Percentiles rank a stretch among this genome's conserved stretches.
Evolutionary conservation across 371 early-diverging fungal genomes (phyloP).

Genomic region (Choanephora cucurbitarum): DNA sequence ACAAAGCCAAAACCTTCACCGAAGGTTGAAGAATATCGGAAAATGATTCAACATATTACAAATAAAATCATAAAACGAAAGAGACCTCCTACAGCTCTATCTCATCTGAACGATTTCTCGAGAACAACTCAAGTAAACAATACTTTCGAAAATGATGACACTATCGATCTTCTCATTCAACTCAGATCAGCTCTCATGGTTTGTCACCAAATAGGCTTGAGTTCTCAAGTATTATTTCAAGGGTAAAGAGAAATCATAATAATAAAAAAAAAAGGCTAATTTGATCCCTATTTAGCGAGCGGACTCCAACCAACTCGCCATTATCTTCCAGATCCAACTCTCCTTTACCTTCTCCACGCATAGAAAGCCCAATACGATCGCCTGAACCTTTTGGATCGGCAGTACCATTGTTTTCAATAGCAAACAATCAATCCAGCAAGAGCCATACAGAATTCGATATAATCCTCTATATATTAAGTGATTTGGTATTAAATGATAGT

Average conservation of each 20-base stretch:
- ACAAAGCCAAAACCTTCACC: constrained; percentile 29
- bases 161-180: constrained; percentile 41
- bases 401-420: constrained; percentile 6
- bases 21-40: constrained; percentile 43
- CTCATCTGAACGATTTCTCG: constrained; percentile 28
- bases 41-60: constrained; percentile 44
- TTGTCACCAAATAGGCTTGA: constrained; percentile 30
- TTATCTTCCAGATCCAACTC: constrained; percentile 40
- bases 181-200: constrained; percentile 43
- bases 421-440: constrained; percentile 14
- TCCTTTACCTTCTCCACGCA: constrained; percentile 33
- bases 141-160: constrained; percentile 49
- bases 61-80: constrained; percentile 44
- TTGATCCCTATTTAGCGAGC: constrained; percentile 20
- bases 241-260: constrained; percentile 19
- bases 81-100: constrained; percentile 36
- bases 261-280: neutral
- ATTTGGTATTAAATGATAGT: constrained; percentile 58
- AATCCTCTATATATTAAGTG: constrained; percentile 46
- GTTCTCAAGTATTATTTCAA: constrained; percentile 31
- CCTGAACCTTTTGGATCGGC: constrained; percentile 8
- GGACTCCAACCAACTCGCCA: constrained; percentile 33
- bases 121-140: constrained; percentile 15
- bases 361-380: constrained; percentile 24
- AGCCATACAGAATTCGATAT: constrained; percentile 28